phyloP scores from a whole-genome alignment of 208 protist species.

The Trypanosoma conorhini region DNA sequence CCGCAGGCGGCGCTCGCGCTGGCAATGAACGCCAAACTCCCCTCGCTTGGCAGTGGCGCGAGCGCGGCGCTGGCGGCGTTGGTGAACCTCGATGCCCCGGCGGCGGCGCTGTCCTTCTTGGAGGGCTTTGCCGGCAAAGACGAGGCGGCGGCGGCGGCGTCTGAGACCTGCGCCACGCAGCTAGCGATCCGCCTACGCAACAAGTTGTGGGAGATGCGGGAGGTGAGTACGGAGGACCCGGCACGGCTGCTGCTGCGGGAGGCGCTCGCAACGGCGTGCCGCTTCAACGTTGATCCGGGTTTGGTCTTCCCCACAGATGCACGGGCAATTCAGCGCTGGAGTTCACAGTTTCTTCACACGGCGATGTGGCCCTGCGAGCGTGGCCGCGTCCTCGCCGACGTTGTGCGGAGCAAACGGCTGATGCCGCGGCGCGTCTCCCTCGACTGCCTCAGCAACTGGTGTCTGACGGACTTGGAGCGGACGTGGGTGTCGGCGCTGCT shows the following conservation, averaged over 20 bases:
- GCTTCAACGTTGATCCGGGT: conserved; percentile 59
- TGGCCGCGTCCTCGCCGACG: conserved; percentile 24
- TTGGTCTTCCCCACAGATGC: conserved; percentile 61
- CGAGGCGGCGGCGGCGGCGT: conserved; percentile 32
- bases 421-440: conserved; percentile 53
- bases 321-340: conserved; percentile 50
- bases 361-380: conserved; percentile 36
- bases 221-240: neutral
- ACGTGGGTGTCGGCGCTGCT: conserved; percentile 43
- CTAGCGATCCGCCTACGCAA: conserved; percentile 50
- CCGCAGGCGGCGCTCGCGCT: conserved; percentile 45
- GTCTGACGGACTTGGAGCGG: conserved; percentile 61
- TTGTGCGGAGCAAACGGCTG: conserved; percentile 36
- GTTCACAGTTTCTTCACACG: conserved; percentile 31
- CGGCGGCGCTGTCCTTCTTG: conserved; percentile 54
- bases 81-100: conserved; percentile 44
- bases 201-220: conserved; percentile 22
- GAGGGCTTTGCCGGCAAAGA: conserved; percentile 60
- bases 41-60: conserved; percentile 36
- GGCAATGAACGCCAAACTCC: conserved; percentile 55
- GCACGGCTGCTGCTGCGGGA: neutral
- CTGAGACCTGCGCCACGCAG: conserved; percentile 72
- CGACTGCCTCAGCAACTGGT: conserved; percentile 58
- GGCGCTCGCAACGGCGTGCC: conserved; percentile 30
- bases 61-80: conserved; percentile 40